Evolutionary conservation across 805 yeast genomes (phyloP).

Genomic region (Metschnikowia noctiluminum): DNA sequence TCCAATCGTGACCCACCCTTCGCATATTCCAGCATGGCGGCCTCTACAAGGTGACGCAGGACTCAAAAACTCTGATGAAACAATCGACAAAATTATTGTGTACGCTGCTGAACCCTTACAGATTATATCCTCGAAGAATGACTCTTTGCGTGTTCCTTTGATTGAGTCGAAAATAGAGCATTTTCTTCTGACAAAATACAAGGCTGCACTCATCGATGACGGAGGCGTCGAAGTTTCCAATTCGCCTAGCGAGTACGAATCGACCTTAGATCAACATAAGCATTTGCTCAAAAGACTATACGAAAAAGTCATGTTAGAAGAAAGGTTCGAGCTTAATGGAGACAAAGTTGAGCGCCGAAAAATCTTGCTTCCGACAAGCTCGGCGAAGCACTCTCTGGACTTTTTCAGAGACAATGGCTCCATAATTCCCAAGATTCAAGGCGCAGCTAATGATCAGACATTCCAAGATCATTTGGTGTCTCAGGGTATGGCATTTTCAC

Average conservation of each 20-base stretch:
- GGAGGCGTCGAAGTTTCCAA: conserved; percentile 28
- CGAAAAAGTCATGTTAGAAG: conserved; percentile 34
- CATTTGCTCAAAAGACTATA: conserved; percentile 46
- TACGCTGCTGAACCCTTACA: conserved; percentile 10
- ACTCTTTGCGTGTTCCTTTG: conserved; percentile 30
- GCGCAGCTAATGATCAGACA: conserved; percentile 41
- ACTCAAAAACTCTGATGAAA: conserved; percentile 15
- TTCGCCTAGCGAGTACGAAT: conserved; percentile 55
- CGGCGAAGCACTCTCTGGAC: conserved; percentile 41
- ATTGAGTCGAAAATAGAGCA: conserved; percentile 24
- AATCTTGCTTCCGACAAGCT: conserved; percentile 41
- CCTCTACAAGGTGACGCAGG: conserved; percentile 25
- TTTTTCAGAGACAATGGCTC: conserved; percentile 45
- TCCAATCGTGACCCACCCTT: conserved; percentile 40
- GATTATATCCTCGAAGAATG: conserved; percentile 18
- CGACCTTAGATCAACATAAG: conserved; percentile 52
- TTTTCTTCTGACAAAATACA: conserved; percentile 29
- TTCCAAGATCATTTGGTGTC: conserved; percentile 71
- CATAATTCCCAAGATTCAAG: conserved; percentile 43
- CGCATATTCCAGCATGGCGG: conserved; percentile 42
- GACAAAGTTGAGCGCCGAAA: conserved; percentile 49
- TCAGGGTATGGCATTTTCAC: conserved; percentile 73
- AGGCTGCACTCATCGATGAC: conserved; percentile 39
- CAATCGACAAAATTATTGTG: conserved; percentile 21
- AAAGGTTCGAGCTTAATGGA: conserved; percentile 39